Evolutionary conservation across 2,329 filamentous ascomycete genomes (phyloP), one percentile per base, ranked within the genome.

Genomic region (Alternaria infectoria): DNA sequence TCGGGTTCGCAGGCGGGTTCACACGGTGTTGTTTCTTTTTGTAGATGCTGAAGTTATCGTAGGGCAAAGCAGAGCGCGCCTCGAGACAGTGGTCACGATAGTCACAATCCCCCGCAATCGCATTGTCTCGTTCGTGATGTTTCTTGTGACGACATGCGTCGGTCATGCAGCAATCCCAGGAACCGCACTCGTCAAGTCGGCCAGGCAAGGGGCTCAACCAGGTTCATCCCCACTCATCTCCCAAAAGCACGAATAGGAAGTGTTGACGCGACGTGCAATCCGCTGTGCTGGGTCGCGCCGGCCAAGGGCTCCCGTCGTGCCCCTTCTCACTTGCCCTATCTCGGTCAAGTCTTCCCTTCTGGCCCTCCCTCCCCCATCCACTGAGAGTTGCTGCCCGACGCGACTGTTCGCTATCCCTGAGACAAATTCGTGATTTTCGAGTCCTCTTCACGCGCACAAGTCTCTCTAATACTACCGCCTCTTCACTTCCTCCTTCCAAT

Each of bases 221-320:
- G 54, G 44, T 30, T 61, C 59, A 46, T 23, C 28, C 30, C 49
- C 49, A 51, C 49, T n/a, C 28, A 11, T 23, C 8, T 8, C 15
- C 4, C 17, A 5, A 15, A 52, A 40, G 23, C 62, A 57, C 70
- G 61, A 73, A 67, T 72, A 15, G 54, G 47, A 51, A n/a, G 44
- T 17, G 23, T 46, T 32, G 61, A 47, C 47, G 57, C 25, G 36
- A 45, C 19, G 17, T 51, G 51, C 58, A 58, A 46, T 57, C 68
- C 71, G 65, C 58, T 52, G 52, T 10, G 51, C 63, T 68, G 71
- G 67, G 52, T 55, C 55, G 58, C 45, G 61, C 64, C 62, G 59
- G 54, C 51, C 43, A 59, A 23, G 54, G 51, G 15, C 49, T 62
- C 59, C 66, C 66, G 66, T 28, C 26, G 52, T 61, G 57, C 64